Evolutionary conservation across 2,329 filamentous ascomycete genomes (phyloP), one percentile per base, ranked within the genome.

Genomic region (Beauveria bassiana): DNA sequence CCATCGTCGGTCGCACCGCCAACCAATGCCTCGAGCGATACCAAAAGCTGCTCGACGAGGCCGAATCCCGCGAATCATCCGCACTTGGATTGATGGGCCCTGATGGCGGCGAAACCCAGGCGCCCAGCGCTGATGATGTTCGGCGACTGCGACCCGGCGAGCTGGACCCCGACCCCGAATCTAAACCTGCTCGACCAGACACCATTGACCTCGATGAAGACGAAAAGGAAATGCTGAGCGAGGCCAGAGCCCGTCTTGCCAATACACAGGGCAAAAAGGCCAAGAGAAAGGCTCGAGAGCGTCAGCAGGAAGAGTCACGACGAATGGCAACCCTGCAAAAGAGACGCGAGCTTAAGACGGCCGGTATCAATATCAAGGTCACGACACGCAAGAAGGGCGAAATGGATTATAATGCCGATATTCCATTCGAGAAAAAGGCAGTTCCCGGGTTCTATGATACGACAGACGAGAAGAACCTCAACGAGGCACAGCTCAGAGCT

Each of bases 361-460:
- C 95, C 1, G 95, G 95, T 53, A 98, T 99, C 77, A 99, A 99
- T 74, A 92, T 98, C 78, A 99, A 98, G 76, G 87, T 98, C 62
- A 86, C 87, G 3, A 95, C 89, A 16, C 86, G 89, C 64, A 98
- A 98, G 79, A 87, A 91, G 79, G 95, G 95, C 0, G 89, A 98
- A 78, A 99, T 99, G 91, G 95, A 99, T 75, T 99, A 99, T 79
- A 99, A 99, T 75, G 95, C 95, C 68, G 95, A 99, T 69, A 96
- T 99, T 66, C 95, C 95, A 0, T 98, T 99, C 66, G 95, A 99
- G 74, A 97, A 95, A 75, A 90, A 90, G 65, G 88, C 95, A 0
- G 88, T 89, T 0, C 79, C 87, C 24, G 95, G 95, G 14, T 99
- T 99, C 73, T 96, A 93, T 76, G 93, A 99, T 72, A 99, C 95